Evolutionary conservation across 202 grass and related monocot species (phyloP), one percentile per base, ranked within the genome.

Genomic region (Hordeum pubiflorum): DNA sequence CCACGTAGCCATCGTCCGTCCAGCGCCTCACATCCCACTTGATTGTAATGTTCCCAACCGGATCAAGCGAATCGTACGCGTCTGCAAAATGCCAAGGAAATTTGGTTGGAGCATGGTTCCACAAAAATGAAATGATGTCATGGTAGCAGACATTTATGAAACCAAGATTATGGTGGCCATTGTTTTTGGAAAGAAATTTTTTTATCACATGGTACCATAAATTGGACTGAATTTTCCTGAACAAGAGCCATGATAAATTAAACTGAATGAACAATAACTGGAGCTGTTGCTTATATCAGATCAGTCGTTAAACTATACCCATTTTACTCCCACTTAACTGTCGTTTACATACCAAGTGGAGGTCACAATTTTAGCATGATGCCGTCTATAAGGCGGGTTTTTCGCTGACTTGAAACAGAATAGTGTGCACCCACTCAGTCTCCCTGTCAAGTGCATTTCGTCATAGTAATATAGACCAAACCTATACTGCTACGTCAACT

Each of bases 21-120:
- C 95, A 98, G 77, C 95, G 85, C n/a, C 91, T 86, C 54, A 98
- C 71, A 80, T 98, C 95, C 95, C 95, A 98, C 72, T 98, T 98
- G 69, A 98, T 95, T 78, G 95, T 93, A 83, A 98, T 93, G 63
- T 95, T 95, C 20, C 95, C 95, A 69, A 81, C 92, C 2, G 95
- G 95, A 87, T 98, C 95, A n/a, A 95, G 95, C 0, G 90, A 62
- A 84, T 98, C 95, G 32, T 94, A 98, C 38, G 95, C 95, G 10
- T 90, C 95, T 98, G 83, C 86, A 87, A 10, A 68, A 63, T 36
- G 74, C 26, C 46, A 85, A 61, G 18, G 10, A 37, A 38, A 86
- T 20, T 64, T 63, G 59, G 37, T 69, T 20, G 37, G 80, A 40
- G 66, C 81, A 71, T 50, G 21, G 23, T 48, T 54, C 14, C 40